Conservation (phyloP, 2,329 filamentous ascomycete genomes). For the Penicillium frequentans region DNA sequence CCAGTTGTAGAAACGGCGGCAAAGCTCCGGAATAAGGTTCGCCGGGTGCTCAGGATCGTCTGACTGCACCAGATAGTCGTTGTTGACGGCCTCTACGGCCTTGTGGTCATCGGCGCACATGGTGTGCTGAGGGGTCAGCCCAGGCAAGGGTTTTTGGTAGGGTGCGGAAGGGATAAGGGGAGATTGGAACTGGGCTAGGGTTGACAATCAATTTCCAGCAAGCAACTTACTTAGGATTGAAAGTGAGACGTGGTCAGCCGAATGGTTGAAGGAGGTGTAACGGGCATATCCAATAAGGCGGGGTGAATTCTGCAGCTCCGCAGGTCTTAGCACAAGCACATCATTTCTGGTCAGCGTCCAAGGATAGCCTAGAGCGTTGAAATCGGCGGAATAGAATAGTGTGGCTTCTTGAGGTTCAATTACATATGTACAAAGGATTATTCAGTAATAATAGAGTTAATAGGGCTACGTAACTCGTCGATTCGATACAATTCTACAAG, state of each 20-base stretch:
- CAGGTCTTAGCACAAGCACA: neutral
- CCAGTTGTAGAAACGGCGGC: slow-evolving; percentile 90
- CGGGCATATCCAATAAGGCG: slow-evolving; percentile 13
- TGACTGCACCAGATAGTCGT: slow-evolving; percentile 60
- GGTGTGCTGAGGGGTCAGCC: slow-evolving; percentile 12
- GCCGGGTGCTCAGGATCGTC: slow-evolving; percentile 81
- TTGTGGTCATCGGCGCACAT: slow-evolving; percentile 24
- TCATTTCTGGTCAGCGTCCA: neutral
- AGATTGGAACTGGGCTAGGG: neutral
- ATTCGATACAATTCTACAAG: too few species aligned
- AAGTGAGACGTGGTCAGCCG: neutral
- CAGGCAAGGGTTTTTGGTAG: neutral
- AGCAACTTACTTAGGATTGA: neutral
- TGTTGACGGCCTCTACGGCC: slow-evolving; percentile 29
- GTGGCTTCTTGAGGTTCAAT: too few species aligned
- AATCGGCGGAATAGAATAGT: neutral
- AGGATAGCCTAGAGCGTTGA: neutral
- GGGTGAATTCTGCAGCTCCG: slow-evolving; percentile 14
- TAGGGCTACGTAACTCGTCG: too few species aligned
- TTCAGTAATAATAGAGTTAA: too few species aligned
- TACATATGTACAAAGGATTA: too few species aligned
- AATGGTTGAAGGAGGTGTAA: neutral
- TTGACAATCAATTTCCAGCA: neutral
- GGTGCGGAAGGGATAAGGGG: neutral
- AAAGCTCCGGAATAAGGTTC: slow-evolving; percentile 90